A percentile compares a stretch with the other conserved stretches of the same genome.
phyloP scores from a whole-genome alignment of 106 monocot species.

The Dioscorea dumetorum region DNA sequence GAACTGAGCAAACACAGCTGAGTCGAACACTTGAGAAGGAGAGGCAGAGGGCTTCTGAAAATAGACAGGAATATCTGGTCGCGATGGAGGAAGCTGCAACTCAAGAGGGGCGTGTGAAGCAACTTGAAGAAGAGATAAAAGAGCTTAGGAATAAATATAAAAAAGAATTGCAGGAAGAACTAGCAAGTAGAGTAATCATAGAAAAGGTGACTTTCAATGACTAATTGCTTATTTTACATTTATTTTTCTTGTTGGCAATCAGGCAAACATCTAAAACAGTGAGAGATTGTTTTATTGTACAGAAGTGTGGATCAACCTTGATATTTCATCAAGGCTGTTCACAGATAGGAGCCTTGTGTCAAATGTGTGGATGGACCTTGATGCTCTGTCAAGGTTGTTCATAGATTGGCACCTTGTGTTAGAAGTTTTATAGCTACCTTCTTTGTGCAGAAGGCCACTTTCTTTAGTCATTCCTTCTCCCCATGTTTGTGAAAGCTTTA shows the following conservation, averaged over 20 bases:
- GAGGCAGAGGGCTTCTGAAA: conserved; percentile 92
- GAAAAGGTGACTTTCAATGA: conserved; percentile 51
- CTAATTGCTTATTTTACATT: conserved; percentile 1
- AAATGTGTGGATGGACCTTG: too few species aligned
- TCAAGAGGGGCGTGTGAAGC: conserved; percentile 86
- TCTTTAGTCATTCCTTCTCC: too few species aligned
- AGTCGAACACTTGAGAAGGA: conserved; percentile 89
- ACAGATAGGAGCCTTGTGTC: too few species aligned
- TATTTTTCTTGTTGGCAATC: background rate
- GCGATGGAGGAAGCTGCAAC: conserved; percentile 92
- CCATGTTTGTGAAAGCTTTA: too few species aligned
- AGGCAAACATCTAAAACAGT: too few species aligned
- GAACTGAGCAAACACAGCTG: conserved; percentile 92
- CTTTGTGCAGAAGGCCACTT: too few species aligned
- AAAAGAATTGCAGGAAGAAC: conserved; percentile 61
- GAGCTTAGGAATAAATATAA: conserved; percentile 76
- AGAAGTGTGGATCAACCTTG: too few species aligned
- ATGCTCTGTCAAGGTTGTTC: too few species aligned
- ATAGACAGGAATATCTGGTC: conserved; percentile 86
- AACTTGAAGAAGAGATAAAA: conserved; percentile 87
- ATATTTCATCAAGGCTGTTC: too few species aligned
- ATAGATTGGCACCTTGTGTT: too few species aligned
- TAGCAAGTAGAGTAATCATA: conserved; percentile 58
- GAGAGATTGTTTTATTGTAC: too few species aligned
- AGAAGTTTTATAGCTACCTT: too few species aligned